Conservation (phyloP, 495 filamentous ascomycete species). For the Daldinia grandis region DNA sequence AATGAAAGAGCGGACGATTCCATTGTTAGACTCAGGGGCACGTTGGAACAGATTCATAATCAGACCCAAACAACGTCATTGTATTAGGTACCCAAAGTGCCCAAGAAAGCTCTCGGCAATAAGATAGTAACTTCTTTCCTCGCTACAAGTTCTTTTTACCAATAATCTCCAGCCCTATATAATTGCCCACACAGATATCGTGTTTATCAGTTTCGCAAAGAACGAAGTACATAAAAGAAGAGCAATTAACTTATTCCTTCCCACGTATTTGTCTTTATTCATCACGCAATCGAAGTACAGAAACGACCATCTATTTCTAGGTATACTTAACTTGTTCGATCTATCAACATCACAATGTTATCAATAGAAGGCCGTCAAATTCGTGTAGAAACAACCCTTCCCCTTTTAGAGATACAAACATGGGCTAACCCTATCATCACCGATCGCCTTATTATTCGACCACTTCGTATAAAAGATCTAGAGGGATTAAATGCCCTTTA, state of each 20-base stretch:
- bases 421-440: background rate
- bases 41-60: background rate
- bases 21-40: background rate
- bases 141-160: background rate
- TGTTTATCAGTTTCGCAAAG: no score
- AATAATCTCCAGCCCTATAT: background rate
- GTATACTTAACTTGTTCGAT: no score
- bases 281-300: no score
- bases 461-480: background rate
- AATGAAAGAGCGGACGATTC: background rate
- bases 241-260: no score
- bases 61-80: background rate
- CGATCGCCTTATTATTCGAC: background rate
- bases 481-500: background rate
- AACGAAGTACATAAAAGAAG: no score
- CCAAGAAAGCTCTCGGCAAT: background rate
- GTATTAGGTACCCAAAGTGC: background rate
- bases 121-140: background rate
- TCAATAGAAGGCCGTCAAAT: no score
- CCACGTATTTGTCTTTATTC: no score
- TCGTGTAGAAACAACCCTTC: background rate
- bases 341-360: no score
- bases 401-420: background rate
- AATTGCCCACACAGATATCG: background rate
- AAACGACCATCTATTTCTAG: no score